These are phyloP conservation scores for Syzygium grande DNA, from an alignment of 345 rosid genomes.

Conservation along the genomic window DNA sequence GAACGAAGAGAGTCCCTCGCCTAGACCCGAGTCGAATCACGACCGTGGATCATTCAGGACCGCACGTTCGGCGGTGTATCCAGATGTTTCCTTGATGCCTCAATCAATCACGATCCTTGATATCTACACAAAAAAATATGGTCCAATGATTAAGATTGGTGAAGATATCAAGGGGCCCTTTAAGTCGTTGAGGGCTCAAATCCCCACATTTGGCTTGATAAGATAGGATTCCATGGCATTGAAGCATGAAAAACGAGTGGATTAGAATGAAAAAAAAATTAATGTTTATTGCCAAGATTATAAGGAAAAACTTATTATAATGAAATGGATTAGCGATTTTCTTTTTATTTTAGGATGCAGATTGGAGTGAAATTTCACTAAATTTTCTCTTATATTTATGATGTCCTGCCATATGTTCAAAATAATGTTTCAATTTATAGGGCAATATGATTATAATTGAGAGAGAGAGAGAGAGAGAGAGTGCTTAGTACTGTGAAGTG, in stretches of 20 bases:
- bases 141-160: not conserved
- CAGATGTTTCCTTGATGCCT: not conserved
- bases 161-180: not conserved
- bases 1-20: not conserved
- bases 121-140: not conserved
- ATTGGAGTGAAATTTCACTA: not conserved
- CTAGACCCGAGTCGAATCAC: not conserved
- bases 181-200: not conserved
- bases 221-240: not conserved
- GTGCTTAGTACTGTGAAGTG: not conserved
- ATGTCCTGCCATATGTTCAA: not conserved
- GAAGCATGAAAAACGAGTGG: not conserved
- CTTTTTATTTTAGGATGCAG: not conserved
- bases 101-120: accelerated
- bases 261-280: not conserved
- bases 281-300: not conserved
- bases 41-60: not conserved
- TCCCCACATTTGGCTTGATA: not conserved
- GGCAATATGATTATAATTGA: not conserved
- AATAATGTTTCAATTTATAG: accelerated
- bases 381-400: not conserved
- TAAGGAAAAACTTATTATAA: not conserved
- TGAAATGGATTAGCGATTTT: not conserved
- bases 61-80: not conserved
- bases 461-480: not conserved